phyloP scores from a whole-genome alignment of 2,329 filamentous ascomycete genomes.

The Trichophyton schoenleinii region DNA sequence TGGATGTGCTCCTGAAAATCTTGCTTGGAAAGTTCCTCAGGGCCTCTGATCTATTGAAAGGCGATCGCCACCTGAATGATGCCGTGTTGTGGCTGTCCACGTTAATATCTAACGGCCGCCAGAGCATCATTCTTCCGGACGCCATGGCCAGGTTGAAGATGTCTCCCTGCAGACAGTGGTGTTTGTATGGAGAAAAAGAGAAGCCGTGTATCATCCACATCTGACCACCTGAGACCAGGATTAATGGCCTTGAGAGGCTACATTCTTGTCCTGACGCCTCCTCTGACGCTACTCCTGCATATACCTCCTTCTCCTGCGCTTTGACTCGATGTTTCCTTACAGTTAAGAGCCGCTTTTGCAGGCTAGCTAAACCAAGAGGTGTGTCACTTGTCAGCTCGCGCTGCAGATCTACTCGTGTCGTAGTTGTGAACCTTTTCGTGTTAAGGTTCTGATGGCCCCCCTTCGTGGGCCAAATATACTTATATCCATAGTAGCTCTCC shows the following conservation, averaged over 20 bases:
- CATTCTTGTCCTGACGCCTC: not conserved
- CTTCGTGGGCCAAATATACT: not conserved
- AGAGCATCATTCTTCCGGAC: not conserved
- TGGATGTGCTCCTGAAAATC: not conserved
- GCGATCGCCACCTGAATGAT: not conserved
- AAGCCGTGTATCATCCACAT: not conserved
- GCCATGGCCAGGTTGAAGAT: not conserved
- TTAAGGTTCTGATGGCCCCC: not conserved
- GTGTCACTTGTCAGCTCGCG: not conserved
- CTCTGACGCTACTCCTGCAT: not conserved
- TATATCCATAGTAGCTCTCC: not conserved
- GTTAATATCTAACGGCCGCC: not conserved
- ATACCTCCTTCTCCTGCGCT: not conserved
- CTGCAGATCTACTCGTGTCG: not conserved
- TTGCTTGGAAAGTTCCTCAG: not conserved
- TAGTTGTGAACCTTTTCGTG: not conserved
- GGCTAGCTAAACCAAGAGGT: not conserved
- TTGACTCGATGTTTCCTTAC: not conserved
- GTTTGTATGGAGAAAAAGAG: not conserved
- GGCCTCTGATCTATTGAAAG: not conserved
- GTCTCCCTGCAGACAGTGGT: not conserved
- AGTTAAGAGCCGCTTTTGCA: not conserved
- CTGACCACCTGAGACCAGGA: not conserved
- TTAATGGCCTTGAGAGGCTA: not conserved
- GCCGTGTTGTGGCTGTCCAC: not conserved